A percentile compares a stretch with the other conserved stretches of the same genome.
These are phyloP conservation scores for Ogataea paradorogensis DNA, from an alignment of 805 yeast species.

Conservation along the genomic window DNA sequence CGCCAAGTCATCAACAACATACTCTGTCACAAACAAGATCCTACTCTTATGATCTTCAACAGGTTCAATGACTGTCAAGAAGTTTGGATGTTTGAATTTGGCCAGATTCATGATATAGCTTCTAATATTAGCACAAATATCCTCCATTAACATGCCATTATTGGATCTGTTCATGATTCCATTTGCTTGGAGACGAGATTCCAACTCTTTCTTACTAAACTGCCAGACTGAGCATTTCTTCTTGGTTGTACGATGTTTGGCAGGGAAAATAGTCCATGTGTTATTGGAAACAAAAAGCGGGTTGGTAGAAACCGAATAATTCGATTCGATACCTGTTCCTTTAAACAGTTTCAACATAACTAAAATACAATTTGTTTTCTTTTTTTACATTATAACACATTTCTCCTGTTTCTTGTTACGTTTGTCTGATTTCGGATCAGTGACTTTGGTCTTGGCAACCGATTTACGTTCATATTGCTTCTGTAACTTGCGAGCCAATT, in stretches of 20 bases:
- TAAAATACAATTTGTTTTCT: slow-evolving; percentile 1
- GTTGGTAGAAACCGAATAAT: slow-evolving; percentile 65
- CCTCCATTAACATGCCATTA: slow-evolving; percentile 50
- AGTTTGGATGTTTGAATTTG: slow-evolving; percentile 84
- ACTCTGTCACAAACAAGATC: slow-evolving; percentile 81
- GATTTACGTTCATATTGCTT: slow-evolving; percentile 15
- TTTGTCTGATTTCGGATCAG: not conserved
- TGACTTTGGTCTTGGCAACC: not conserved
- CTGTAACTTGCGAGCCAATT: slow-evolving; percentile 29
- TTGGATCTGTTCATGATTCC: slow-evolving; percentile 50
- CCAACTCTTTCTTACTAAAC: slow-evolving; percentile 77
- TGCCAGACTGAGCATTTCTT: slow-evolving; percentile 77
- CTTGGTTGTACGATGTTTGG: slow-evolving; percentile 63
- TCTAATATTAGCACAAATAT: slow-evolving; percentile 62
- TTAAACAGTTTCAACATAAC: slow-evolving; percentile 53
- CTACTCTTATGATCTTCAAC: slow-evolving; percentile 80
- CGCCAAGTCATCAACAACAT: slow-evolving; percentile 43
- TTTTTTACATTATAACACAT: slow-evolving; percentile 6
- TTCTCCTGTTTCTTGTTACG: not conserved
- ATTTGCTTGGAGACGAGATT: slow-evolving; percentile 47
- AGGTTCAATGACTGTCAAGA: slow-evolving; percentile 81
- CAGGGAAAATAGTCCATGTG: slow-evolving; percentile 84
- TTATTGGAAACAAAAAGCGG: slow-evolving; percentile 67
- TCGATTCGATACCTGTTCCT: slow-evolving; percentile 59
- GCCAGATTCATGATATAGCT: slow-evolving; percentile 70